These are phyloP conservation scores for Nigrograna mackinnonii DNA, from an alignment of 2,329 filamentous ascomycete species.

Conservation along the genomic window DNA sequence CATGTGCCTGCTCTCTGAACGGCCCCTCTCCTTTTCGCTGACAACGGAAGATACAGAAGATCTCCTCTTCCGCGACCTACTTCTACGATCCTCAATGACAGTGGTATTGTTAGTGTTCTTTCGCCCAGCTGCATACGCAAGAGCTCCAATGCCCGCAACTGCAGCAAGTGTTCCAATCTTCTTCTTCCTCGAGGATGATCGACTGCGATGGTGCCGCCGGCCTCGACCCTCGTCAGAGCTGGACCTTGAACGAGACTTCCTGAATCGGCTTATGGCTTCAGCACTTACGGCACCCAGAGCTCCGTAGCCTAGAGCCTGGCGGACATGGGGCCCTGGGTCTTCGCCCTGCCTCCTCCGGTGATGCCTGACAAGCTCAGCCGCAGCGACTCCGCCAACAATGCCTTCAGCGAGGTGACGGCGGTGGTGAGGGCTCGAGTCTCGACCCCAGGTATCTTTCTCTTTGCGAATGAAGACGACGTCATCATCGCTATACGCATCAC, in stretches of 20 bases:
- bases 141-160: slow-evolving; percentile 62
- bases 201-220: slow-evolving; percentile 17
- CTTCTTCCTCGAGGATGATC: slow-evolving; percentile 48
- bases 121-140: slow-evolving; percentile 56
- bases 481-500: slow-evolving; percentile 61
- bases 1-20: slow-evolving; percentile 44
- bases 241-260: slow-evolving; percentile 48
- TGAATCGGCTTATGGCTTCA: slow-evolving; percentile 59
- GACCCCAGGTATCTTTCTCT: slow-evolving; percentile 50
- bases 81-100: slow-evolving; percentile 51
- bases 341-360: slow-evolving; percentile 61
- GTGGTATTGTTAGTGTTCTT: slow-evolving; percentile 52
- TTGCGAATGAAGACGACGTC: slow-evolving; percentile 64
- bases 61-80: slow-evolving; percentile 49
- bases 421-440: slow-evolving; percentile 49
- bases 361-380: slow-evolving; percentile 62
- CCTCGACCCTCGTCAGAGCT: slow-evolving; percentile 37
- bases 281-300: slow-evolving; percentile 65
- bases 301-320: slow-evolving; percentile 62
- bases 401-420: slow-evolving; percentile 66
- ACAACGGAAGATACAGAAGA: slow-evolving; percentile 40
- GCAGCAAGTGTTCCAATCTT: slow-evolving; percentile 63
- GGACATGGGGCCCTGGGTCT: slow-evolving; percentile 54
- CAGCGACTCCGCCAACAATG: slow-evolving; percentile 62
- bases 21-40: slow-evolving; percentile 23